Evolutionary conservation across 768 basidiomycete species (phyloP), one percentile per base, ranked within the genome.

Genomic region (Tubosaeta sp.): DNA sequence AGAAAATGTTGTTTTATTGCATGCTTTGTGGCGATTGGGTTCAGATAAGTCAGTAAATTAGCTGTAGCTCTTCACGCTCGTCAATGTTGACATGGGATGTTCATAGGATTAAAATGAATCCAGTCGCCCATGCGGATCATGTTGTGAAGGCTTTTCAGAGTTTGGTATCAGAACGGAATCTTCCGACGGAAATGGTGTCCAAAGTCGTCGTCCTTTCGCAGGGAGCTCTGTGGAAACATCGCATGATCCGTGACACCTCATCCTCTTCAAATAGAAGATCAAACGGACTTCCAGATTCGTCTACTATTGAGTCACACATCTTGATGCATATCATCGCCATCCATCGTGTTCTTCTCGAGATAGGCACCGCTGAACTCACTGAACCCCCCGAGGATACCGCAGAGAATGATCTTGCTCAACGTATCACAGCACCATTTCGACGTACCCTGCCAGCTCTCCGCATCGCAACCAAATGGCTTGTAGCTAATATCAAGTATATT

Each of bases 381-480:
- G 72, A 76, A 0, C 77, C 80, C 9, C 74, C 81, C 11, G 73
- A 78, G 57, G 85, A 85, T 53, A 68, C 68, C 6, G 71, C 73
- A 26, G 78, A 82, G 55, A 69, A 76, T 34, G 83, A 85, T 63
- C 74, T 92, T 12, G 89, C 88, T 5, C 85, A 88, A 66, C 78
- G 80, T 22, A 97, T 99, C 62, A 88, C 88, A 2, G 94, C 94
- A 1, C 78, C 81, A 12, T 87, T 97, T 55, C 78, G 95, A 44
- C 80, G 97, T 27, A 86, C 88, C 6, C 74, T 98, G 6, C 94
- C 94, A 5, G 86, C 91, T 6, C 72, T 98, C 32, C 83, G 95
- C 17, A 85, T 97, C 50, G 83, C 86, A 5, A 85, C 85, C 62
- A 95, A 93, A 65, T 99, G 97, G 97, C 66, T 97, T 12, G 74